Base-by-base conservation (phyloP, 2,329 filamentous ascomycete genomes). In the Neocucurbitaria cava region DNA sequence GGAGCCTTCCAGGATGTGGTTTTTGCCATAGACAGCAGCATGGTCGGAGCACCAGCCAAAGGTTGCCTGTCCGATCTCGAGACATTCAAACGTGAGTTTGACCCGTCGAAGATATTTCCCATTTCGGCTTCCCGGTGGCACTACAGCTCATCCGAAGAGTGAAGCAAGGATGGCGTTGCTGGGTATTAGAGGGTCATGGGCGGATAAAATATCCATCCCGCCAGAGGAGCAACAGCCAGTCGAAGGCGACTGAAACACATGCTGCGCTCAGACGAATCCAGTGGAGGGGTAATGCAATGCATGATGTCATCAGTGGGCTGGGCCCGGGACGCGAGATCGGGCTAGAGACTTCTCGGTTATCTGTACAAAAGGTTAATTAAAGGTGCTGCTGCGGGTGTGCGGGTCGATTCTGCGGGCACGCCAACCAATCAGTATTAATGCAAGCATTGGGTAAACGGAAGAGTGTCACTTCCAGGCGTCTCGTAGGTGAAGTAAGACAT, bases 1-100 rank as follows among this genome's bases (percentile, higher is more conserved):
- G 77, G 77, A 23, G 71, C 69, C n/a, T 80, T 80, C 57, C 66
- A 71, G 21, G 77, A 80, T 57, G 66, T 80, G 5, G 77, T 80
- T 1, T 80, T 80, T 54, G 78, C 77, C 3, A 77, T 80, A 35
- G 77, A 80, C 56, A 75, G 64, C 47, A 68, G 64, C 23, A 66
- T 69, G 55, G 68, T 72, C 11, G 73, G 67, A 15, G 47, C 61
- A 17, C 61, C 66, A 21, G 38, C 61, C 1, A 77, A 76, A 52
- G 72, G 68, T 23, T 70, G 67, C 18, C 24, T 64, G 41, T 69
- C 73, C 10, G 77, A 79, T 49, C 54, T 71, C 11, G 75, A 78
- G 15, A 66, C 78, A n/a, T 79, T 79, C 65, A 71, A 69, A 51
- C 58, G 70, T 35, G 75, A 75, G 47, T 75, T 78, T 40, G 68